These are phyloP conservation scores for Haematococcus lacustris DNA, from an alignment of 139 green algal genomes.

Conservation along the genomic window DNA sequence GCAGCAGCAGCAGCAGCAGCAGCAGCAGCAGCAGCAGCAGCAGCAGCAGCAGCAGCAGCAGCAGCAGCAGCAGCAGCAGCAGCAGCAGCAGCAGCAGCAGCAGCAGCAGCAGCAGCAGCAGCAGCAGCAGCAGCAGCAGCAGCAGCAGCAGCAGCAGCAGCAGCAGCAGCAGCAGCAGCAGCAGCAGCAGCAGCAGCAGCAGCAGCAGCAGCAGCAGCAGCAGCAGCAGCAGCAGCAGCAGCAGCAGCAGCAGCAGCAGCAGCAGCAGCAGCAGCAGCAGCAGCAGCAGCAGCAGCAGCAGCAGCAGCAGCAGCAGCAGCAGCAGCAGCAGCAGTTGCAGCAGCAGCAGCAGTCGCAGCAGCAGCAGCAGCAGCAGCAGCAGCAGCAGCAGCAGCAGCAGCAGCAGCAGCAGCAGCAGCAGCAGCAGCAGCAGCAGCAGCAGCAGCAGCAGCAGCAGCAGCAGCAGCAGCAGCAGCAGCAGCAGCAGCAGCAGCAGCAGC, in stretches of 20 bases:
- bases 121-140: too few relatives aligned
- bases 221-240: slow-evolving; percentile 1
- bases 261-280: background rate
- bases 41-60: too few relatives aligned
- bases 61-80: too few relatives aligned
- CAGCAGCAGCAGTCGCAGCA: too few relatives aligned
- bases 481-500: background rate
- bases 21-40: too few relatives aligned
- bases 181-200: background rate
- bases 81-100: too few relatives aligned
- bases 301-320: slow-evolving; percentile 1
- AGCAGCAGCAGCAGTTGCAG: background rate
- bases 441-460: background rate
- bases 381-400: slow-evolving; percentile 4
- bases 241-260: slow-evolving; percentile 10
- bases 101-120: too few relatives aligned
- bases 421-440: background rate
- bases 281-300: background rate
- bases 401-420: slow-evolving; percentile 6
- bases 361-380: slow-evolving; percentile 1
- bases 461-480: background rate
- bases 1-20: too few relatives aligned
- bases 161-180: too few relatives aligned
- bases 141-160: too few relatives aligned
- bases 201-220: background rate